Evolutionary conservation across 2,329 filamentous ascomycete species (phyloP), one percentile per base, ranked within the genome.

Genomic region (Thermoascus crustaceus): DNA sequence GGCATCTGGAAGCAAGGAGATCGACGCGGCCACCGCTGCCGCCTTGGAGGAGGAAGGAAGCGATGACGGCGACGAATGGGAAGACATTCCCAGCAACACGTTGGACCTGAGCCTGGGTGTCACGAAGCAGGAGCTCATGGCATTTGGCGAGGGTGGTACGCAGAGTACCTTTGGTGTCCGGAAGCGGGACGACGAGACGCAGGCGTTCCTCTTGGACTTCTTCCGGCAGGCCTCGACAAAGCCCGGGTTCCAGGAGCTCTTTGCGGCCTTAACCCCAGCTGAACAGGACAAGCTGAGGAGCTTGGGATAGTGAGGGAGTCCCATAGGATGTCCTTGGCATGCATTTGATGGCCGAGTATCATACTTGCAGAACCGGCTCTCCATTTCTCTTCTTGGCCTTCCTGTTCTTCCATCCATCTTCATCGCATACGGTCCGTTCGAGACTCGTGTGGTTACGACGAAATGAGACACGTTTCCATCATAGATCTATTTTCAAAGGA

Each of bases 181-280:
- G 35, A 76, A 82, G 52, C 76, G 80, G 21, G 89, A 96, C 55
- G 86, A 95, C 54, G 87, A 94, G 69, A 94, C 88, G 5, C 85
- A 94, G 57, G 76, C 74, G 3, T 94, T 86, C 58, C 68, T 96
- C 30, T 72, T 78, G 1, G 78, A 88, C 9, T 95, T 94, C 65
- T 95, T 95, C 64, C 68, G 64, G 27, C 62, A 67, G 26, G 67
- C 70, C 29, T 71, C 67, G 9, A 57, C 61, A n/a, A 72, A 71
- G 44, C 60, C 66, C 2, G 72, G 64, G 8, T 80, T 80, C 50
- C 63, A 63, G 18, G 68, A 71, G 32, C 55, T 76, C 16, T 80
- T 75, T 54, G 60, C 55, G 10, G 60, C 66, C n/a, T 49, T 80
- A 45, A 76, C 60, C 2, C 58, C 64, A 9, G 63, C 67, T 30